These are phyloP conservation scores for Globisporangium alternatum DNA, from an alignment of 352 stramenopile species.

Conservation along the genomic window DNA sequence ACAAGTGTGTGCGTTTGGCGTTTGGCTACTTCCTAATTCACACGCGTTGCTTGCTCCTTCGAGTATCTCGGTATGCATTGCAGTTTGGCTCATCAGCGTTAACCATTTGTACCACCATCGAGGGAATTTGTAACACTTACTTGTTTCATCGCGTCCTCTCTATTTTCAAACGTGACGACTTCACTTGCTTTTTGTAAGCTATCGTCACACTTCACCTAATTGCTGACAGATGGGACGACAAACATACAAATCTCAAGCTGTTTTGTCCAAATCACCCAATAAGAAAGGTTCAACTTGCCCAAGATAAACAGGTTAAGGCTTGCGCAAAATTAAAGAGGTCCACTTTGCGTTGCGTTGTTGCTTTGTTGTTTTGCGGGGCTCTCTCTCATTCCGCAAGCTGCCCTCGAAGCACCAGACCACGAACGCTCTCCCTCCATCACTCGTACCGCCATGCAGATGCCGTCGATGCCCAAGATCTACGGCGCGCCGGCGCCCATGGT, in stretches of 20 bases:
- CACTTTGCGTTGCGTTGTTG: neutral
- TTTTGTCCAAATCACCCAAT: neutral
- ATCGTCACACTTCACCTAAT: neutral
- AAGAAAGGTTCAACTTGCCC: neutral
- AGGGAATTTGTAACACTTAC: neutral
- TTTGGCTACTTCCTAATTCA: too few relatives aligned
- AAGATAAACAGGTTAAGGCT: neutral
- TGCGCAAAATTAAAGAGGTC: neutral
- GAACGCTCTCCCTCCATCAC: neutral
- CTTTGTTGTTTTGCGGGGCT: neutral
- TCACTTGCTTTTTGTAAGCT: neutral
- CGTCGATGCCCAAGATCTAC: constrained; percentile 43
- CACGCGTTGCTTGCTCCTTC: too few relatives aligned
- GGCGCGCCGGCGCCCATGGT: constrained; percentile 58
- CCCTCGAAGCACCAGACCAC: neutral
- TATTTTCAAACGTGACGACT: neutral
- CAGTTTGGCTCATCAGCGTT: too few relatives aligned
- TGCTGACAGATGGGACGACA: neutral
- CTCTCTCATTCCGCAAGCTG: constrained; percentile 7
- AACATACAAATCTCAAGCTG: neutral
- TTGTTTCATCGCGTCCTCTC: neutral
- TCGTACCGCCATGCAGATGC: neutral
- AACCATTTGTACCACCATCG: too few relatives aligned
- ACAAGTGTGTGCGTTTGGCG: too few relatives aligned
- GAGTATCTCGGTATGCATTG: too few relatives aligned